Base-by-base conservation (phyloP, 1,284 basidiomycete species). In the Macrocystidia cucumis region DNA sequence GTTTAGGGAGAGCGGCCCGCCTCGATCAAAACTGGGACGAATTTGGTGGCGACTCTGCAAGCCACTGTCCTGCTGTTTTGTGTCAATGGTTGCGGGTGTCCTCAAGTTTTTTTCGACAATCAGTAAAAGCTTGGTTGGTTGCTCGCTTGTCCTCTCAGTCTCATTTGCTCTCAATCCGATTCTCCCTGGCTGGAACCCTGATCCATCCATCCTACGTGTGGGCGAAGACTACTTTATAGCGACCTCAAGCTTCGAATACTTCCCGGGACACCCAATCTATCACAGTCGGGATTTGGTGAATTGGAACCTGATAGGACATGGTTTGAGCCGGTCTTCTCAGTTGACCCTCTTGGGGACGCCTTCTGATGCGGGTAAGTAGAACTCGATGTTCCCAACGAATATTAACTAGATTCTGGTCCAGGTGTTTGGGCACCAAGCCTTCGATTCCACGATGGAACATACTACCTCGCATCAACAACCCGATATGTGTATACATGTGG, bases 91-190 rank as follows among this genome's bases (percentile, higher is more conserved):
- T n/a, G n/a, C n/a, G n/a, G n/a, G n/a, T n/a, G n/a, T n/a, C n/a
- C n/a, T n/a, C n/a, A n/a, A n/a, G n/a, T n/a, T n/a, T n/a, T n/a
- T n/a, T n/a, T n/a, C n/a, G n/a, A n/a, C n/a, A n/a, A n/a, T n/a
- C n/a, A n/a, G n/a, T n/a, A n/a, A n/a, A n/a, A n/a, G n/a, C n/a
- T n/a, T n/a, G n/a, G n/a, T n/a, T n/a, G n/a, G n/a, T n/a, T n/a
- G n/a, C n/a, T n/a, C n/a, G n/a, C n/a, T n/a, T n/a, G n/a, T n/a
- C n/a, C n/a, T n/a, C n/a, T n/a, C n/a, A n/a, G n/a, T n/a, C n/a
- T n/a, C n/a, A n/a, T n/a, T n/a, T n/a, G n/a, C n/a, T n/a, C n/a
- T 49, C 5, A 61, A 62, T 28, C 61, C 60, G 4, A 60, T 64
- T 16, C 44, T 62, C 5, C 56, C 57, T 8, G 59, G 62, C 20